Conservation (phyloP, 768 basidiomycete genomes). For the Daedaleopsis nitida region DNA sequence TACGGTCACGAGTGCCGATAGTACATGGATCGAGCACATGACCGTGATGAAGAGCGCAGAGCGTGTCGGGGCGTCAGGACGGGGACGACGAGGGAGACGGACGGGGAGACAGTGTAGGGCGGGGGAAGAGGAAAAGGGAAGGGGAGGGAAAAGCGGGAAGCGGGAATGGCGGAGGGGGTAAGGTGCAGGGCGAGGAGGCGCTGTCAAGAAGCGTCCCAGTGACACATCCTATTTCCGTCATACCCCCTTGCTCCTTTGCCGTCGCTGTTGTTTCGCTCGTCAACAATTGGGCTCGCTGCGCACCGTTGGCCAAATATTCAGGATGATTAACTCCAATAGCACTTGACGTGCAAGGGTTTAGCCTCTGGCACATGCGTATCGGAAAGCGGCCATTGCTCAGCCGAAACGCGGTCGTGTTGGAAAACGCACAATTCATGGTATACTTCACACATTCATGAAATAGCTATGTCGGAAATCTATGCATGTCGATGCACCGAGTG, state of each 20-base stretch:
- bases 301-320: neutral
- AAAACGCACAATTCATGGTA: too few species aligned
- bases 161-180: conserved; percentile 2
- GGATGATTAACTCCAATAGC: neutral
- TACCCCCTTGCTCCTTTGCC: neutral
- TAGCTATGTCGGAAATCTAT: too few species aligned
- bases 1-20: conserved; percentile 1
- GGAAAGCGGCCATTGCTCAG: too few species aligned
- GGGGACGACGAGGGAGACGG: neutral
- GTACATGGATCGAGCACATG: conserved; percentile 16
- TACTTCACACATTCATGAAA: too few species aligned
- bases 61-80: neutral
- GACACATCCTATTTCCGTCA: conserved; percentile 18
- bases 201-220: neutral
- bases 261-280: neutral
- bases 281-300: neutral
- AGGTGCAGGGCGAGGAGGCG: conserved; percentile 1
- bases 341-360: too few species aligned
- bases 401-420: too few species aligned
- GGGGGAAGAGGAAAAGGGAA: conserved; percentile 1
- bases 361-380: too few species aligned
- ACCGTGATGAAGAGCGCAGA: neutral
- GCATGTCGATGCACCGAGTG: too few species aligned
- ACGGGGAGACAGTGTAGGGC: neutral
- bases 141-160: neutral